These are phyloP conservation scores for Terana coerulea DNA, from an alignment of 768 basidiomycete species.

Conservation along the genomic window DNA sequence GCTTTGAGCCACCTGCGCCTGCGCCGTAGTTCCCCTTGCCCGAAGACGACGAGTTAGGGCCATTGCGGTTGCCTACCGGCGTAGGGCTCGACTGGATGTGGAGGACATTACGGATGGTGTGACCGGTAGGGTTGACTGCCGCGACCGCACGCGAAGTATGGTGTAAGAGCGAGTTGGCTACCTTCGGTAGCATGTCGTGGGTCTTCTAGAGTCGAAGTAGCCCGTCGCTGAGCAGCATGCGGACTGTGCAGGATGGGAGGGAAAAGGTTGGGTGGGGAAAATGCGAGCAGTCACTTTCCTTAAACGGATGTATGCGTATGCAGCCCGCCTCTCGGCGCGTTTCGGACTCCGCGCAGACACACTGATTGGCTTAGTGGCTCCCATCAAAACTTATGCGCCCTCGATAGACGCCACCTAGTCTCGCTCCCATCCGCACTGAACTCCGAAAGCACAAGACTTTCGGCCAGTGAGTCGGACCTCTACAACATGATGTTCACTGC, in stretches of 20 bases:
- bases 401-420: too few species aligned
- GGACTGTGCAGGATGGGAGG: background rate
- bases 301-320: background rate
- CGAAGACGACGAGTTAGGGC: slow-evolving; percentile 41
- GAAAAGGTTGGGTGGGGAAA: background rate
- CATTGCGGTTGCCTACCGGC: slow-evolving; percentile 36
- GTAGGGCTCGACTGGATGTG: slow-evolving; percentile 50
- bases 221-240: background rate
- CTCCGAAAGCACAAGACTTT: too few species aligned
- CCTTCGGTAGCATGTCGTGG: slow-evolving; percentile 70
- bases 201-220: background rate
- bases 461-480: too few species aligned
- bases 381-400: slow-evolving; percentile 3
- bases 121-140: slow-evolving; percentile 61
- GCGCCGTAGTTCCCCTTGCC: slow-evolving; percentile 53
- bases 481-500: too few species aligned
- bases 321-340: slow-evolving; percentile 6
- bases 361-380: background rate
- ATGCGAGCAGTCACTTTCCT: background rate
- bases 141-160: slow-evolving; percentile 74
- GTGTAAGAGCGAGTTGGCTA: slow-evolving; percentile 74
- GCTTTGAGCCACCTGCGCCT: slow-evolving; percentile 70
- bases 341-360: slow-evolving; percentile 1
- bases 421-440: too few species aligned
- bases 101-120: slow-evolving; percentile 73